Conservation (phyloP, 179 eudicot genomes). For the Beta corolliflora region DNA sequence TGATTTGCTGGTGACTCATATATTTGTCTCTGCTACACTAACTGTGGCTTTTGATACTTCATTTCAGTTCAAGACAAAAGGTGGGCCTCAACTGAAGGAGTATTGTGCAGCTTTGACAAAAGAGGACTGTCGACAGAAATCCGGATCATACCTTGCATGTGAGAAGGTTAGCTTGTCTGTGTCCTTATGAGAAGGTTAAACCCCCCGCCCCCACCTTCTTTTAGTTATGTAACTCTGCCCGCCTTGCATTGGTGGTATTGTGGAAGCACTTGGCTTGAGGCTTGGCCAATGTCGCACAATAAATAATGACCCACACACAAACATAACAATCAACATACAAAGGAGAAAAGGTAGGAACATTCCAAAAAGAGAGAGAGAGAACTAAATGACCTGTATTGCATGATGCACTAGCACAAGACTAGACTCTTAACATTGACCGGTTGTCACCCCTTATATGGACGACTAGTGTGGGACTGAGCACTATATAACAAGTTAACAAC, state of each 20-base stretch:
- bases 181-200: background rate
- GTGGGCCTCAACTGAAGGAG: constrained; percentile 89
- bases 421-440: no score
- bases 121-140: constrained; percentile 89
- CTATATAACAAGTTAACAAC: background rate
- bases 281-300: background rate
- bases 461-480: background rate
- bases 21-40: background rate
- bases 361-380: background rate
- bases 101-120: constrained; percentile 90
- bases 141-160: constrained; percentile 82
- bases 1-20: background rate
- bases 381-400: background rate
- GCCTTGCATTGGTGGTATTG: background rate
- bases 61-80: constrained; percentile 89
- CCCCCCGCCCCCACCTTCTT: background rate
- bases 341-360: background rate
- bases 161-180: constrained; percentile 54
- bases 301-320: background rate
- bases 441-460: background rate
- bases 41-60: background rate
- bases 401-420: background rate
- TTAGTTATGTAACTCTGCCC: background rate
- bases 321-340: background rate
- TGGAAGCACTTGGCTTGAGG: background rate